Conservation (phyloP, 176 grass and related monocot genomes). For the Ensete glaucum region DNA sequence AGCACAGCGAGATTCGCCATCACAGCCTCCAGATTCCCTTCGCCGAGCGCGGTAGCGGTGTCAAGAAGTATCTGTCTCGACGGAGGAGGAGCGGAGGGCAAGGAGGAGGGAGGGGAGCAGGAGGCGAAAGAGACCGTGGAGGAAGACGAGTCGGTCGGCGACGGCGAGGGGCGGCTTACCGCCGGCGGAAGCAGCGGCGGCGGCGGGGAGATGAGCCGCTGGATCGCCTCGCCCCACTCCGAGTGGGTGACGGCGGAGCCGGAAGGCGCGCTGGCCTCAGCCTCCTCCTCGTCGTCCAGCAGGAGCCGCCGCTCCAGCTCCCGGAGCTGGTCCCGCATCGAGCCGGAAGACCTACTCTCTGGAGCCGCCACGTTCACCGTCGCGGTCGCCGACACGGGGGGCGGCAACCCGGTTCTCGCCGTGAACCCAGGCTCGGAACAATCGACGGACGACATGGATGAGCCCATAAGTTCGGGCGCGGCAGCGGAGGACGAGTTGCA, state of each 20-base stretch:
- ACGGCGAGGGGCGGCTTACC: neutral
- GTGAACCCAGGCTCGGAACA: no score
- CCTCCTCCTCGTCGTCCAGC: slow-evolving; percentile 4
- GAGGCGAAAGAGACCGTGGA: neutral
- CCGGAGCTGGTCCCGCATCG: slow-evolving; percentile 9
- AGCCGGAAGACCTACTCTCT: neutral
- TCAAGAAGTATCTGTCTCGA: slow-evolving; percentile 13
- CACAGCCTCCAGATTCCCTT: neutral
- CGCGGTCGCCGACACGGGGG: neutral
- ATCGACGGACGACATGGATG: no score
- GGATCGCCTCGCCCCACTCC: slow-evolving; percentile 1
- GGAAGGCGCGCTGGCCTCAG: slow-evolving; percentile 10
- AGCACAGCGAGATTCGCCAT: neutral
- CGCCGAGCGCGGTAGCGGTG: neutral
- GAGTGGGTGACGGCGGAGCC: slow-evolving; percentile 3
- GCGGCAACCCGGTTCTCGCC: neutral
- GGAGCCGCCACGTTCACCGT: neutral
- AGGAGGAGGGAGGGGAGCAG: neutral
- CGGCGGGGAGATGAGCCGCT: neutral
- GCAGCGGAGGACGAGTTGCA: neutral
- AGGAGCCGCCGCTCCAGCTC: slow-evolving; percentile 15
- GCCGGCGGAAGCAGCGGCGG: neutral
- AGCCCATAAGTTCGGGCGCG: neutral
- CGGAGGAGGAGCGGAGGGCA: neutral
- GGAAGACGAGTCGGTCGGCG: neutral